phyloP scores from a whole-genome alignment of 176 grass and related monocot genomes.

The Thalia dealbata region DNA sequence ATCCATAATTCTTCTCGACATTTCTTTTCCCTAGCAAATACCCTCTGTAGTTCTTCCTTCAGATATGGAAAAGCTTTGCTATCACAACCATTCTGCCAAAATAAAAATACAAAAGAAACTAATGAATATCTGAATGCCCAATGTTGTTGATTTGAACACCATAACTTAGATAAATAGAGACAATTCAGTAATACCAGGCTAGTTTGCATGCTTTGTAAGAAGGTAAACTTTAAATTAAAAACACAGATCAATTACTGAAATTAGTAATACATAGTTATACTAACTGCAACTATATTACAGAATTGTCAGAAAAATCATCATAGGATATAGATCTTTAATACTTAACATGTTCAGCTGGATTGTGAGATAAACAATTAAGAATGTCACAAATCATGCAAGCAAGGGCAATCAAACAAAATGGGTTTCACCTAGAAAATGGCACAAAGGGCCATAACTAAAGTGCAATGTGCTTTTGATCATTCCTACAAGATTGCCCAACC shows the following conservation, averaged over 20 bases:
- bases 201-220: neutral
- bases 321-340: neutral
- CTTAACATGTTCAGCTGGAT: neutral
- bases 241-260: neutral
- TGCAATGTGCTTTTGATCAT: neutral
- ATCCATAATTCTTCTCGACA: constrained; percentile 66
- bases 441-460: neutral
- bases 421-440: neutral
- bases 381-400: neutral
- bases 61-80: constrained; percentile 48
- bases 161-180: neutral
- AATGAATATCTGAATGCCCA: neutral
- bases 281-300: neutral
- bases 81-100: constrained; percentile 45
- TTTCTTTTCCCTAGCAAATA: constrained; percentile 63
- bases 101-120: constrained; percentile 1
- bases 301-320: neutral
- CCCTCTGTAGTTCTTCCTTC: constrained; percentile 56
- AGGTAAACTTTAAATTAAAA: neutral
- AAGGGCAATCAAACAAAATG: neutral
- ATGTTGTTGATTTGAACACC: neutral
- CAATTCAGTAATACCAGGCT: neutral
- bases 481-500: neutral
- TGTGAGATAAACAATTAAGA: neutral
- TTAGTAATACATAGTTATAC: neutral